These are phyloP conservation scores for Hemileccinum impolitum DNA, from an alignment of 768 basidiomycete genomes.

Conservation along the genomic window DNA sequence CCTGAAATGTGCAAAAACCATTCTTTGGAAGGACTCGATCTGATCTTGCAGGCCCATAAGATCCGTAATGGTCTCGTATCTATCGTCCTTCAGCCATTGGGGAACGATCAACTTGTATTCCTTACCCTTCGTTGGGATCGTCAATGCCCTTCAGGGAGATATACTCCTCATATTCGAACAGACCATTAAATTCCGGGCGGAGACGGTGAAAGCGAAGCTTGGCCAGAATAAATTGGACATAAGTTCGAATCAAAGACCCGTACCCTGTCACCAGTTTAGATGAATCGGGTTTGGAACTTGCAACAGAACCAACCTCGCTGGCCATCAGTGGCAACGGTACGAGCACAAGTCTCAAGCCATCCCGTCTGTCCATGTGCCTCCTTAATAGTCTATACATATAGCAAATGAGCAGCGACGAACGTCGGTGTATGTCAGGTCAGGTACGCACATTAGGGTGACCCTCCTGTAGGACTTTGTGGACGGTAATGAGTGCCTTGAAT, in stretches of 20 bases:
- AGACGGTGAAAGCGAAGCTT: conserved; percentile 95
- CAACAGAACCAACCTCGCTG: conserved; percentile 54
- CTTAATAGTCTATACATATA: conserved; percentile 74
- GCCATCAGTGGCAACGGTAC: conserved; percentile 80
- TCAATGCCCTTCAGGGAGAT: conserved; percentile 95
- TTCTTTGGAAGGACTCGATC: conserved; percentile 97
- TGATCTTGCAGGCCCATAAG: conserved; percentile 98
- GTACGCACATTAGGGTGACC: conserved; percentile 83
- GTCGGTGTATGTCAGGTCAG: conserved; percentile 1
- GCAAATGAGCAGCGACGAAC: conserved; percentile 9
- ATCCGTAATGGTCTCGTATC: conserved; percentile 97
- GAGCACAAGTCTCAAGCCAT: conserved; percentile 96
- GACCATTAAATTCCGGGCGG: conserved; percentile 95
- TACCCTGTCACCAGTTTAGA: conserved; percentile 58
- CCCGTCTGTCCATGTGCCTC: conserved; percentile 96
- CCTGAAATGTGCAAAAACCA: conserved; percentile 93
- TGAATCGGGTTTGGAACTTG: background rate
- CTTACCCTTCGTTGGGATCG: conserved; percentile 98
- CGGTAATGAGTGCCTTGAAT: conserved; percentile 95
- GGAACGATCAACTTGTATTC: conserved; percentile 1
- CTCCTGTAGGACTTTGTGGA: conserved; percentile 97
- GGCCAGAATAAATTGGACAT: conserved; percentile 92
- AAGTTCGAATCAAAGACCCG: conserved; percentile 87
- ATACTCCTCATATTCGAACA: conserved; percentile 99
- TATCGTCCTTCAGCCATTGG: conserved; percentile 31